Evolutionary conservation across 2,329 filamentous ascomycete species (phyloP), one percentile per base, ranked within the genome.

Genomic region (Phoma sp.): DNA sequence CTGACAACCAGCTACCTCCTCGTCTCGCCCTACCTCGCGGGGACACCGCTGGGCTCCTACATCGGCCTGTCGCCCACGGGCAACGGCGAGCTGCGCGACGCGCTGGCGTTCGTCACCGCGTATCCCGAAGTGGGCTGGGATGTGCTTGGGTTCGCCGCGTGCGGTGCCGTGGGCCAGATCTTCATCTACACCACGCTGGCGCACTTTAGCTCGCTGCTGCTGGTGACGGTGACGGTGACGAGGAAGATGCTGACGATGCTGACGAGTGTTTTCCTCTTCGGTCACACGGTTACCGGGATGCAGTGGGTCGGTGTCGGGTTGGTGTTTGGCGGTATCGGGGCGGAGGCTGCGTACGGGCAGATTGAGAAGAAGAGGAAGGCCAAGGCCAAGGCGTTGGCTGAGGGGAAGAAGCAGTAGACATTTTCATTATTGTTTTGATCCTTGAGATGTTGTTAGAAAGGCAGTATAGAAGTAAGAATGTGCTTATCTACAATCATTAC

Each of bases 191-290:
- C 96, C 77, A 98, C 95, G 0, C 84, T 99, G 5, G 89, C 92
- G 11, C 91, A 90, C 44, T 99, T 98, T 78, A 95, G 90, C 8
- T 95, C 89, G 8, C 84, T 99, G 43, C 83, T 98, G 46, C 86
- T 99, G 44, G 93, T 98, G 38, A 98, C 95, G 4, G 93, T 99
- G 2, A 99, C 92, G 2, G 95, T 99, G 40, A 99, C 95, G 40
- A 85, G 95, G 70, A 99, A 99, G 80, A 99, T 99, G 95, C 85
- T 98, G 74, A 98, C 93, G 63, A 99, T 99, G 95, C 91, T 98
- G 55, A 82, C 98, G 46, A 96, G 91, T 48, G 95, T 99, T 25
- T 81, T 98, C 57, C 92, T 91, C 78, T 99, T 98, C 73, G 95
- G 95, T 25, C 95, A 99, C 75, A 85, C 84, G 59, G 83, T 99